phyloP scores from a whole-genome alignment of 441 rosid genomes.

The Iberis amara region DNA sequence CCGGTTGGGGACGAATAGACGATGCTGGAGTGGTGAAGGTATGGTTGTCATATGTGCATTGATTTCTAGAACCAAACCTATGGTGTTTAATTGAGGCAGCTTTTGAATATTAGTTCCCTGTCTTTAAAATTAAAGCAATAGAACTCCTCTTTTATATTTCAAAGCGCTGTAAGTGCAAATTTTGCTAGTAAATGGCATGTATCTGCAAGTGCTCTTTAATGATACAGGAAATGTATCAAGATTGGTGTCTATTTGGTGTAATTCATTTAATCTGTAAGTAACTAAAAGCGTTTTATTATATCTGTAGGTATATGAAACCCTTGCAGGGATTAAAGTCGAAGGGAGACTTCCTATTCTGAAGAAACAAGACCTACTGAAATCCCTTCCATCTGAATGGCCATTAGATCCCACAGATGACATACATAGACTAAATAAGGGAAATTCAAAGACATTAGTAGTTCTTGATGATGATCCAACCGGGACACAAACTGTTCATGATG shows the following conservation, averaged over 20 bases:
- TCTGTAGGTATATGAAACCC: slow-evolving; percentile 78
- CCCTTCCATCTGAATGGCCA: slow-evolving; percentile 92
- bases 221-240: no score
- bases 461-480: slow-evolving; percentile 99
- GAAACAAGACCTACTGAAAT: slow-evolving; percentile 58
- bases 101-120: slow-evolving; percentile 12
- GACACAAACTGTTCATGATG: slow-evolving; percentile 94
- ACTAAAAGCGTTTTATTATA: slow-evolving; percentile 13
- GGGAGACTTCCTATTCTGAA: slow-evolving; percentile 67
- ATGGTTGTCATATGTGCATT: slow-evolving; percentile 14
- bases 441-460: slow-evolving; percentile 73
- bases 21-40: slow-evolving; percentile 97
- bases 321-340: slow-evolving; percentile 78
- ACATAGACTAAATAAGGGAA: slow-evolving; percentile 50
- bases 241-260: not conserved
- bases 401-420: slow-evolving; percentile 68
- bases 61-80: not conserved
- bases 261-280: slow-evolving; percentile 16
- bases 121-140: not conserved
- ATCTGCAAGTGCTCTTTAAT: no score
- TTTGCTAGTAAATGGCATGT: no score
- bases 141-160: not conserved
- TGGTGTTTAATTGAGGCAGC: not conserved
- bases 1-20: slow-evolving; percentile 95
- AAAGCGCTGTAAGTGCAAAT: slow-evolving; percentile 11